Evolutionary conservation across 495 filamentous ascomycete genomes (phyloP).

Genomic region (Chaetomium tenue): DNA sequence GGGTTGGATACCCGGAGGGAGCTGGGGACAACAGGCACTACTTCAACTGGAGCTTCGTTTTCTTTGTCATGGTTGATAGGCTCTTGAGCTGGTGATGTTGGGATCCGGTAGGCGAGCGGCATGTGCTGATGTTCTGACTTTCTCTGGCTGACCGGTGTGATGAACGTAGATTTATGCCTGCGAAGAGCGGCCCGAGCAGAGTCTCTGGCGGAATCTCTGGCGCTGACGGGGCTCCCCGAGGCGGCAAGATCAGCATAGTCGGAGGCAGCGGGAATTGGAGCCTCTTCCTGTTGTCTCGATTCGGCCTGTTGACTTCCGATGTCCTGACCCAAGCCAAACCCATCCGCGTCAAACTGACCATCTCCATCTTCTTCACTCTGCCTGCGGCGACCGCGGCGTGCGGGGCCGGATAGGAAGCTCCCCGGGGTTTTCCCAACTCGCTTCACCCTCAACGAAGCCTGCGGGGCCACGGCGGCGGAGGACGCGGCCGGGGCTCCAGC

Average conservation of each 20-base stretch:
- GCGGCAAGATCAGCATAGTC: constrained; percentile 41
- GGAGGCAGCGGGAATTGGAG: constrained; percentile 39
- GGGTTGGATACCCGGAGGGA: neutral
- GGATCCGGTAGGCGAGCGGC: constrained; percentile 59
- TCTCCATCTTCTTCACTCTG: constrained; percentile 71
- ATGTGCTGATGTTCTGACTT: constrained; percentile 20
- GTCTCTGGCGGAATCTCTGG: constrained; percentile 38
- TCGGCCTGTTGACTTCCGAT: constrained; percentile 39
- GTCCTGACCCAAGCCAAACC: constrained; percentile 38
- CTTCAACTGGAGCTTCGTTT: constrained; percentile 62
- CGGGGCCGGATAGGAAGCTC: constrained; percentile 70
- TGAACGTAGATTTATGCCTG: constrained; percentile 27
- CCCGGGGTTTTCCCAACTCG: constrained; percentile 68
- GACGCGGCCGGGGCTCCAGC: constrained; percentile 45
- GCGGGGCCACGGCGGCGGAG: constrained; percentile 57
- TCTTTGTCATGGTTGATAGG: constrained; percentile 70
- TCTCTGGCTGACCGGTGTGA: constrained; percentile 19
- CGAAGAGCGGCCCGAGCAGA: constrained; percentile 37
- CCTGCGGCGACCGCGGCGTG: constrained; percentile 66
- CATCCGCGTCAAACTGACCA: constrained; percentile 39
- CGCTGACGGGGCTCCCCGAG: constrained; percentile 48
- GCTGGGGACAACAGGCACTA: neutral
- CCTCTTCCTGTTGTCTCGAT: constrained; percentile 30
- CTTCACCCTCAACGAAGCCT: constrained; percentile 71
- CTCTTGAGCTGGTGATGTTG: constrained; percentile 54